phyloP scores from a whole-genome alignment of 441 rosid genomes.

The Hura crepitans region DNA sequence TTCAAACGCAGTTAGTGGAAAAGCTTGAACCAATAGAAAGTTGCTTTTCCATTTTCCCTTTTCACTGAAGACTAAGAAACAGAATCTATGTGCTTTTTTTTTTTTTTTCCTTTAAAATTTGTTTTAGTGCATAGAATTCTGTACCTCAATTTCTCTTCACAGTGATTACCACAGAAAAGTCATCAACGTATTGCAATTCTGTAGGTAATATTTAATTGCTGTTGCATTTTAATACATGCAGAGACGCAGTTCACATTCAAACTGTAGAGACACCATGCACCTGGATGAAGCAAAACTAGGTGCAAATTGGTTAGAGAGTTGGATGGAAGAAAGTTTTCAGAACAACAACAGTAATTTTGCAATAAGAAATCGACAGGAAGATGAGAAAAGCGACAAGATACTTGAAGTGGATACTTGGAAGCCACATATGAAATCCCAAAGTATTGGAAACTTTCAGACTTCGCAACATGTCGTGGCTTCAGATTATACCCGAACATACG shows the following conservation, averaged over 20 bases:
- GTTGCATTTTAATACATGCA: constrained; percentile 28
- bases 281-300: constrained; percentile 39
- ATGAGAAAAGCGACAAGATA: constrained; percentile 61
- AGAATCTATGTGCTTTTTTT: background rate
- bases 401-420: constrained; percentile 71
- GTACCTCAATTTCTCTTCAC: background rate
- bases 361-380: constrained; percentile 32
- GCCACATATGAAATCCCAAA: constrained; percentile 43
- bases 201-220: background rate
- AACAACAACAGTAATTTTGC: constrained; percentile 28
- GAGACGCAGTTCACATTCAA: constrained; percentile 52
- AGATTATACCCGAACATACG: constrained; percentile 34
- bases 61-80: background rate
- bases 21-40: background rate
- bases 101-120: too few species aligned
- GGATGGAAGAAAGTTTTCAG: constrained; percentile 58
- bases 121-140: background rate
- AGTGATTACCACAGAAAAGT: background rate
- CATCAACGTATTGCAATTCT: background rate
- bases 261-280: constrained; percentile 41
- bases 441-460: constrained; percentile 38
- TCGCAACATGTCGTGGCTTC: constrained; percentile 37
- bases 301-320: constrained; percentile 62
- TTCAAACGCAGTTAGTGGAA: background rate
- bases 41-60: background rate